These are phyloP conservation scores for Botrytis elliptica DNA, from an alignment of 2,329 filamentous ascomycete genomes.

Conservation along the genomic window DNA sequence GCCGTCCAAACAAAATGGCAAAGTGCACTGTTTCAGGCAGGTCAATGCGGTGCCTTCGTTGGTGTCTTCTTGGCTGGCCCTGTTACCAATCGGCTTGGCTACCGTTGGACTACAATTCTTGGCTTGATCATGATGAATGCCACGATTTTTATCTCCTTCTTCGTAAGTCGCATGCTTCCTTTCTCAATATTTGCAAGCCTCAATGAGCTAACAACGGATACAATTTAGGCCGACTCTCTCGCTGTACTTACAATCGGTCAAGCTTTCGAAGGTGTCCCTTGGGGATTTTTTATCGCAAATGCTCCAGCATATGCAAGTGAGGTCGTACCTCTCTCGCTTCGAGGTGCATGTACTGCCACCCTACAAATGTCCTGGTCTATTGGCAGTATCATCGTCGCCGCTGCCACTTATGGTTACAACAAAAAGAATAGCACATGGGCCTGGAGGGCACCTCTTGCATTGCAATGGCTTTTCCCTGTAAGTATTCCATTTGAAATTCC, in stretches of 20 bases:
- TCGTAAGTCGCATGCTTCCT: constrained; percentile 39
- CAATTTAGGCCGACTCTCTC: constrained; percentile 34
- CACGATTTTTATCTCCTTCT: constrained; percentile 45
- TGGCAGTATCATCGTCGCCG: constrained; percentile 59
- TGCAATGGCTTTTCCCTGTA: constrained; percentile 52
- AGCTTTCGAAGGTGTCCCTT: constrained; percentile 58
- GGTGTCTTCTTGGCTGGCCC: constrained; percentile 60
- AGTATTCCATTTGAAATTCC: not conserved
- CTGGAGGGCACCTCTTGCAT: constrained; percentile 51
- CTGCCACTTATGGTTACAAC: constrained; percentile 55
- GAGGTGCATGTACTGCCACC: constrained; percentile 60
- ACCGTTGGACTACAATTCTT: constrained; percentile 57
- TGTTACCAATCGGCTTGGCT: constrained; percentile 58
- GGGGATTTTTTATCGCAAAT: constrained; percentile 66
- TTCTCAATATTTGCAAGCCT: not conserved
- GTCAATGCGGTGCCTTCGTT: constrained; percentile 58
- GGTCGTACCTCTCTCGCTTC: constrained; percentile 57
- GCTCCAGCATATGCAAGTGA: constrained; percentile 62
- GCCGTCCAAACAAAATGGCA: constrained; percentile 57
- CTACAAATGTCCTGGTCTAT: constrained; percentile 67
- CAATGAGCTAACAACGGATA: not conserved
- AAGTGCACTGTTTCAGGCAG: constrained; percentile 54
- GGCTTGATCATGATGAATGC: constrained; percentile 57
- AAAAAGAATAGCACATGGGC: constrained; percentile 37
- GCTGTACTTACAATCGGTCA: constrained; percentile 33